Evolutionary conservation across 441 rosid species (phyloP), one percentile per base, ranked within the genome.

Genomic region (Arabidopsis hybrid): DNA sequence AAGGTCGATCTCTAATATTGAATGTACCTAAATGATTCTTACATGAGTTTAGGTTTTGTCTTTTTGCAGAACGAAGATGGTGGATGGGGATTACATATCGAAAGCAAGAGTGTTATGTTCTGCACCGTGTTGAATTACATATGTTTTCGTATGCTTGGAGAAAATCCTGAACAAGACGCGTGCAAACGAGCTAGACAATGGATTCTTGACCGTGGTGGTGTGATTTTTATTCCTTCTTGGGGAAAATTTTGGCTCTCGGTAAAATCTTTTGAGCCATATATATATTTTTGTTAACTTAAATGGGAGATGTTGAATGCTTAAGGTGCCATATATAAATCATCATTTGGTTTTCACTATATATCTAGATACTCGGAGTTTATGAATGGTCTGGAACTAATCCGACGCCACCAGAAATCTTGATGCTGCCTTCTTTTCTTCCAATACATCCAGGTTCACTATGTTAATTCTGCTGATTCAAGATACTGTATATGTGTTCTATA

Each of bases 31-130:
- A 26, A 3, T 26, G 29, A 26, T 26, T 26, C 4, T 26, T 26
- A 26, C 8, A 18, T 2, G 11, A 74, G 68, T 21, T n/a, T 39
- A 2, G 39, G 53, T 3, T 56, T 55, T 32, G 1, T 46, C 31
- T 14, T 5, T 7, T 39, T 65, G 51, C 78, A 92, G 96, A 92
- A 90, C 34, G 92, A 88, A 75, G 97, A 92, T 70, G 95, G 97
- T 59, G 92, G 93, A 2, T 88, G 95, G 93, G 97, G 95, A 51
- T 67, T 89, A 13, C 95, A 89, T 43, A 36, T 91, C 8, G 95
- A 88, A 38, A 72, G 95, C n/a, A 86, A 85, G 18, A 91, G 97
- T 70, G 77, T 86, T 56, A 88, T 89, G 94, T 82, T 91, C 36
- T 81, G 89, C 36, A 82, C 92, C 1, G 82, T 26, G 29, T 26